Base-by-base conservation (phyloP, 176 grass and related monocot genomes). In the Calamus simplicifolius region DNA sequence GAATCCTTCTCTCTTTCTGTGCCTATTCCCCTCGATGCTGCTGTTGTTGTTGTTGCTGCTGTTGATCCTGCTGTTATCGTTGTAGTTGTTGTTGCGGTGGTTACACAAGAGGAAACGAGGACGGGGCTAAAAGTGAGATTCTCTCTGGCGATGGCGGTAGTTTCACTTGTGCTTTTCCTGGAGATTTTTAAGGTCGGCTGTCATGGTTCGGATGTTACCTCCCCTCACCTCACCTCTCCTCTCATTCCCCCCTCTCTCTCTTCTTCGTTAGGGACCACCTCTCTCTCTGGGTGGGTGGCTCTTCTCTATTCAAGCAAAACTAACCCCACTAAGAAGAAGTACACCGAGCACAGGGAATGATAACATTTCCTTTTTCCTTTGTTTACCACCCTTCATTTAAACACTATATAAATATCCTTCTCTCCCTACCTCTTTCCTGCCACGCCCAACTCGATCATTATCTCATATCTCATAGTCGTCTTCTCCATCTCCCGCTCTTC, bases 271-370 rank as follows among this genome's bases (percentile, higher is more conserved):
- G 26, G 17, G 26, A 30, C 70, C 31, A 25, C 49, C 35, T 68
- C 64, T 52, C 30, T 76, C 67, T 59, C 57, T 19, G 64, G 74
- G 79, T 95, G 85, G 89, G 85, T 89, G 85, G 67, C 58, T 78
- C 19, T 54, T 69, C 66, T 69, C 59, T 71, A 43, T 73, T 73
- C 48, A 31, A 59, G 69, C 70, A 83, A 80, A 89, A 85, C 82
- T 73, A 80, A 81, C 85, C 82, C 81, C 80, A 82, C 70, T 52
- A 28, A 59, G 15, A 28, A 27, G 17, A 54, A 64, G 35, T 21
- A 61, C 26, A 25, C 12, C 58, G 49, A 57, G 61, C 58, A 27
- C 35, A 67, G 29, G 61, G 25, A 69, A 69, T 61, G 2, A 62
- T 62, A 74, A 27, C 16, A 29, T 60, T 29, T 60, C 7, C 16